These are phyloP conservation scores for Ophiosphaerella herpotricha DNA, from an alignment of 2,329 filamentous ascomycete genomes.

Conservation along the genomic window DNA sequence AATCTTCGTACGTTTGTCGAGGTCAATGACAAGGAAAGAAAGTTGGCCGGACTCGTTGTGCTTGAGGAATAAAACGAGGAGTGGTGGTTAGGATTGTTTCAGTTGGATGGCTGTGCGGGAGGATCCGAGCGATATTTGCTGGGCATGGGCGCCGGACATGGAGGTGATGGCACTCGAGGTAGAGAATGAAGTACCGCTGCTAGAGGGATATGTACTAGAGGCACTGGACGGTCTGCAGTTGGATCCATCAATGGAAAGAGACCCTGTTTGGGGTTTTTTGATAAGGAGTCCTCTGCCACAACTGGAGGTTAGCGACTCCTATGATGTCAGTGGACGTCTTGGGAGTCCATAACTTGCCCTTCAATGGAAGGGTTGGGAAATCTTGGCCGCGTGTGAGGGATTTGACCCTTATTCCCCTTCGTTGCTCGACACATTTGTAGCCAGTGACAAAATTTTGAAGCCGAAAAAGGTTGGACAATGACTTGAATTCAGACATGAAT, in stretches of 20 bases:
- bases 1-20: conserved; percentile 14
- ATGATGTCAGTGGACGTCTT: not conserved
- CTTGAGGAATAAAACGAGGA: conserved; percentile 16
- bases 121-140: conserved; percentile 8
- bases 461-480: not conserved
- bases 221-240: not conserved
- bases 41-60: conserved; percentile 5
- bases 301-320: conserved; percentile 10
- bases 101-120: conserved; percentile 7
- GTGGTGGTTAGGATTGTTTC: conserved; percentile 8
- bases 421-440: conserved; percentile 8
- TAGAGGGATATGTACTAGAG: conserved; percentile 1
- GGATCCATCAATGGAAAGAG: not conserved
- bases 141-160: conserved; percentile 8
- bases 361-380: conserved; percentile 1
- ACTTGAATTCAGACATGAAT: conserved; percentile 8
- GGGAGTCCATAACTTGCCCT: not conserved
- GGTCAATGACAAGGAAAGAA: conserved; percentile 12
- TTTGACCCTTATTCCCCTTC: conserved; percentile 1
- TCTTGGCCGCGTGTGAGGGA: conserved; percentile 5
- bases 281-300: conserved; percentile 10
- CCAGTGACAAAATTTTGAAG: conserved; percentile 14
- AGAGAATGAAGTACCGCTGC: not conserved
- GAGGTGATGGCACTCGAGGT: conserved; percentile 5
- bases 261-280: not conserved